phyloP scores from a whole-genome alignment of 495 filamentous ascomycete species.

The Aspergillus heteromorphus region DNA sequence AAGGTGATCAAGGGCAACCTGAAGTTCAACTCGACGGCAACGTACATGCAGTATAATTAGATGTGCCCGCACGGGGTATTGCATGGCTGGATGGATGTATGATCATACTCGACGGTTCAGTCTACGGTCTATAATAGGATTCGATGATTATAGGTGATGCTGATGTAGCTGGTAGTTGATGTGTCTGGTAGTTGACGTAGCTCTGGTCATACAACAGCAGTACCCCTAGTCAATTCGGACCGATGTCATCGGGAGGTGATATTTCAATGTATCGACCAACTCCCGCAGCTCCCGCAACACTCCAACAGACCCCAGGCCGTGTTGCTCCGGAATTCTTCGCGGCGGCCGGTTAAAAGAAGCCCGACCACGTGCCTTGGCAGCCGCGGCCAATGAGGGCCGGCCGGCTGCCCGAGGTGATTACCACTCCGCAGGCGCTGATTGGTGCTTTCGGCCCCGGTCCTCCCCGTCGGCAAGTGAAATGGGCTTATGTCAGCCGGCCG shows the following conservation, averaged over 20 bases:
- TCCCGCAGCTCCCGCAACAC: neutral
- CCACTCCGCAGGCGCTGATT: constrained; percentile 29
- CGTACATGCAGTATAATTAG: constrained; percentile 99
- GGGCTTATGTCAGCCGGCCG: constrained; percentile 35
- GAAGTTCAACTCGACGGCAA: constrained; percentile 98
- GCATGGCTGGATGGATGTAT: constrained; percentile 22
- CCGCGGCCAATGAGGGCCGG: constrained; percentile 24
- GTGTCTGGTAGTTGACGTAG: too few relatives aligned
- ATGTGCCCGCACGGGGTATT: constrained; percentile 15
- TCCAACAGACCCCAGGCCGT: constrained; percentile 1
- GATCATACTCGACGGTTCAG: constrained; percentile 19
- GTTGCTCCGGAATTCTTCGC: constrained; percentile 16
- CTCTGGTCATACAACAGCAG: too few relatives aligned
- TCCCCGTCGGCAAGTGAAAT: constrained; percentile 35
- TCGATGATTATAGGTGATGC: neutral
- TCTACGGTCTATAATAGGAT: constrained; percentile 9
- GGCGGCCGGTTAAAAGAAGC: constrained; percentile 23
- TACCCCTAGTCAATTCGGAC: too few relatives aligned
- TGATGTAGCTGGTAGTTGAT: too few relatives aligned
- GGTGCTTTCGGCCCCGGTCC: constrained; percentile 28
- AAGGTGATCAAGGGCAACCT: constrained; percentile 99
- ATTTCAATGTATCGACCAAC: neutral
- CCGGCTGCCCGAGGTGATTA: constrained; percentile 34
- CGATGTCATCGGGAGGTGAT: too few relatives aligned
- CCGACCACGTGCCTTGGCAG: constrained; percentile 27